Base-by-base conservation (phyloP, 176 grass and related monocot genomes). In the Cenchrus purpureus region DNA sequence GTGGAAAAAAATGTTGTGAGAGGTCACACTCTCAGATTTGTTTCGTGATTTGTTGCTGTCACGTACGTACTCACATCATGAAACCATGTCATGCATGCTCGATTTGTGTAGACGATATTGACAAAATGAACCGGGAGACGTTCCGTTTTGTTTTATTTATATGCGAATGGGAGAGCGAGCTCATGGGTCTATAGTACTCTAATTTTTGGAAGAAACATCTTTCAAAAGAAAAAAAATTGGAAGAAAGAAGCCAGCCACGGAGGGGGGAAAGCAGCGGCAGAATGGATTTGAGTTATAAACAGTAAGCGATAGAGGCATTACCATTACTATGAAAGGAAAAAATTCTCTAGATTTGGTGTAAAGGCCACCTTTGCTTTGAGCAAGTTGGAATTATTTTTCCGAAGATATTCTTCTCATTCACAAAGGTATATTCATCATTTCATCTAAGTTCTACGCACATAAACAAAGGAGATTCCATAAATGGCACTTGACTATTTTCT, bases 311-410 rank as follows among this genome's bases (percentile, higher is more conserved):
- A 53, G 49, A n/a, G 19, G 32, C 42, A 42, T 9, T 19, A 37
- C 44, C 54, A 65, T 51, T 90, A 74, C 84, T 19, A 52, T 13
- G 49, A 49, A 58, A 53, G 68, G 84, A 61, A 90, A 90, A 72
- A 60, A 49, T 12, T 81, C 44, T 61, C 71, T 55, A 50, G 79
- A 34, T 76, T 75, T 79, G 29, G 83, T 13, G 79, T 78, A 86
- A 86, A 86, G 63, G 17, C 22, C 0, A 4, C 32, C n/a, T 37
- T 55, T 31, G 15, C 53, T 86, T 83, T 79, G 29, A 4, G 60
- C 84, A 79, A 79, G 8, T 86, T 83, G 79, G 58, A 8, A 1
- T n/a, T 55, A 48, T 25, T 68, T 59, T 48, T 56, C 4, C 15
- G 14, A 17, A 74, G 19, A 42, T 10, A 59, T 25, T 66, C 68